phyloP scores from a whole-genome alignment of 441 rosid genomes.

The Arabidopsis hybrid region DNA sequence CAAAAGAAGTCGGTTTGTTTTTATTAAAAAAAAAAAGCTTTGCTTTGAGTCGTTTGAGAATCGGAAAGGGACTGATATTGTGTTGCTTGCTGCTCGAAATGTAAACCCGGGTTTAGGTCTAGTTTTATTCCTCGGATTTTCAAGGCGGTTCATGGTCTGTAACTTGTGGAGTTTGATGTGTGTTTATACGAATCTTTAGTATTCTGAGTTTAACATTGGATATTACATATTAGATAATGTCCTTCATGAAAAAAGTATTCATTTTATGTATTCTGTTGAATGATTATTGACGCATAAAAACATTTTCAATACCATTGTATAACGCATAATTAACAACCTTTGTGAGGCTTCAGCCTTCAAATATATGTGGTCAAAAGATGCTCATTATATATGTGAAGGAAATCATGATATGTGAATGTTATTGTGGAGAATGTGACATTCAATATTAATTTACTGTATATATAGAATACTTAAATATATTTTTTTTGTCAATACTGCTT shows the following conservation, averaged over 20 bases:
- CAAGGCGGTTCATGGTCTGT: conserved; percentile 30
- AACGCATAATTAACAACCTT: too few species aligned
- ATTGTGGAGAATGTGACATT: neutral
- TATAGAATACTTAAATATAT: too few species aligned
- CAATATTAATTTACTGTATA: neutral
- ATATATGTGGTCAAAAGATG: too few species aligned
- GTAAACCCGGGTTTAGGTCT: conserved; percentile 32
- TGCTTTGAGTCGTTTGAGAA: conserved; percentile 30
- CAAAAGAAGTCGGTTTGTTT: conserved; percentile 27
- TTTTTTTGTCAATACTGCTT: too few species aligned
- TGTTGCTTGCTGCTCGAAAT: conserved; percentile 24
- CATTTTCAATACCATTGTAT: neutral
- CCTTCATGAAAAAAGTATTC: neutral
- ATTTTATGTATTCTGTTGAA: neutral
- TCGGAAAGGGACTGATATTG: conserved; percentile 6
- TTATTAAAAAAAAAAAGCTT: neutral
- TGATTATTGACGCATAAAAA: neutral
- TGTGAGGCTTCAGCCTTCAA: too few species aligned
- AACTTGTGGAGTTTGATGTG: conserved; percentile 34
- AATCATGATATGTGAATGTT: neutral
- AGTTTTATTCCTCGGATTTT: conserved; percentile 22
- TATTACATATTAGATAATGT: conserved; percentile 12
- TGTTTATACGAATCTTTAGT: conserved; percentile 34
- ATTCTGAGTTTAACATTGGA: conserved; percentile 28
- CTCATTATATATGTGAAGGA: neutral